These are phyloP conservation scores for Pecoramyces ruminantium DNA, from an alignment of 192 early-diverging fungal genomes.

Conservation along the genomic window DNA sequence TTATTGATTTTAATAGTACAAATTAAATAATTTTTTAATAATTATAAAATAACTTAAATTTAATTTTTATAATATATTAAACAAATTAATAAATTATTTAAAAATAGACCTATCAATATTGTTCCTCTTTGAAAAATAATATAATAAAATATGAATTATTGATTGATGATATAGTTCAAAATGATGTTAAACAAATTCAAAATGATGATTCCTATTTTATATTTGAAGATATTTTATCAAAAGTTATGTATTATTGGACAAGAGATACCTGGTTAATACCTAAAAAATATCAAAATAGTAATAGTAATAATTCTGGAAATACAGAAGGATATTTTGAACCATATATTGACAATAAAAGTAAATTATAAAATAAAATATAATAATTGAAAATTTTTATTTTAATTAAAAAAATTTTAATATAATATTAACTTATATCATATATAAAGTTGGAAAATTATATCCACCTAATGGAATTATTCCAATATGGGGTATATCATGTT, in stretches of 20 bases:
- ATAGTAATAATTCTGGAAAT: not conserved
- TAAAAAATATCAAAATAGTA: slow-evolving; percentile 3
- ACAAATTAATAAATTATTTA: too few species aligned
- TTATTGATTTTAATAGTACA: too few species aligned
- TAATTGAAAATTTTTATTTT: too few species aligned
- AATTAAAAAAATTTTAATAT: slow-evolving; percentile 2
- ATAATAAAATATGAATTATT: slow-evolving; percentile 18
- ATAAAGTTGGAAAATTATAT: not conserved
- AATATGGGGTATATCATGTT: slow-evolving; percentile 22
- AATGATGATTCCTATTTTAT: slow-evolving; percentile 40
- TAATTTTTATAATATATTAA: too few species aligned
- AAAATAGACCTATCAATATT: slow-evolving; percentile 16
- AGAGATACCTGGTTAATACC: slow-evolving; percentile 24
- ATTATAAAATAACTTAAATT: too few species aligned
- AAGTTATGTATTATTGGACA: slow-evolving; percentile 25
- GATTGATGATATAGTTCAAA: slow-evolving; percentile 18
- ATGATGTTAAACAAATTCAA: slow-evolving; percentile 20
- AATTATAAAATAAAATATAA: too few species aligned
- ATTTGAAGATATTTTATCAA: slow-evolving; percentile 29
- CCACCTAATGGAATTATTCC: slow-evolving; percentile 32
- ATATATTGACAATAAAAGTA: not conserved
- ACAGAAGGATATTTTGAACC: not conserved
- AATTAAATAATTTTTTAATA: too few species aligned
- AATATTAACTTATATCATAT: not conserved
- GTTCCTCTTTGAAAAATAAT: slow-evolving; percentile 9